phyloP scores from a whole-genome alignment of 2,329 filamentous ascomycete species.

The Teratosphaeria gauchensis region DNA sequence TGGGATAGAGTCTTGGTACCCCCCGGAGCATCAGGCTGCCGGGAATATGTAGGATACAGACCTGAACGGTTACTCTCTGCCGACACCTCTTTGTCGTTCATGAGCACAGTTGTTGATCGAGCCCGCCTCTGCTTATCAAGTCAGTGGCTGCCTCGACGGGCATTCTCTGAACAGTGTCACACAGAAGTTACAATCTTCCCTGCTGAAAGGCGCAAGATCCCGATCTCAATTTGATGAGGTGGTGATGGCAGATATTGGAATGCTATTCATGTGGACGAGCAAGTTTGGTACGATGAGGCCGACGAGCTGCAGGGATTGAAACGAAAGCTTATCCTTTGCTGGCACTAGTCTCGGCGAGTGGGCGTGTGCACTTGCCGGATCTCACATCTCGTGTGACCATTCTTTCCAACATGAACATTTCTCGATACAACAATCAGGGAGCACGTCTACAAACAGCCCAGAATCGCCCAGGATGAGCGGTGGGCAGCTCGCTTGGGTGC shows the following conservation, averaged over 20 bases:
- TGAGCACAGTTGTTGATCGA: no score
- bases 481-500: conserved; percentile 2
- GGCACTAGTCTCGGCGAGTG: background rate
- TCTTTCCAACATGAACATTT: background rate
- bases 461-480: background rate
- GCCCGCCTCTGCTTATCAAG: no score
- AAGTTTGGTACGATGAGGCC: background rate
- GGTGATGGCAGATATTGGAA: background rate
- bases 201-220: no score
- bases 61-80: no score
- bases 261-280: no score
- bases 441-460: background rate
- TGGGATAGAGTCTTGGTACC: background rate
- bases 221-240: no score
- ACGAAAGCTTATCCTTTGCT: background rate
- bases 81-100: no score
- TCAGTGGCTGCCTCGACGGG: no score
- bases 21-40: background rate
- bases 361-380: background rate
- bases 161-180: no score
- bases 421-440: background rate
- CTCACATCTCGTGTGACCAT: background rate
- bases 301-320: background rate
- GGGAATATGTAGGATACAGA: background rate
- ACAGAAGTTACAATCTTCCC: no score